A percentile compares a stretch with the other conserved stretches of the same genome.
These are phyloP conservation scores for Ilex paraguariensis DNA, from an alignment of 305 asterid genomes.

Conservation along the genomic window DNA sequence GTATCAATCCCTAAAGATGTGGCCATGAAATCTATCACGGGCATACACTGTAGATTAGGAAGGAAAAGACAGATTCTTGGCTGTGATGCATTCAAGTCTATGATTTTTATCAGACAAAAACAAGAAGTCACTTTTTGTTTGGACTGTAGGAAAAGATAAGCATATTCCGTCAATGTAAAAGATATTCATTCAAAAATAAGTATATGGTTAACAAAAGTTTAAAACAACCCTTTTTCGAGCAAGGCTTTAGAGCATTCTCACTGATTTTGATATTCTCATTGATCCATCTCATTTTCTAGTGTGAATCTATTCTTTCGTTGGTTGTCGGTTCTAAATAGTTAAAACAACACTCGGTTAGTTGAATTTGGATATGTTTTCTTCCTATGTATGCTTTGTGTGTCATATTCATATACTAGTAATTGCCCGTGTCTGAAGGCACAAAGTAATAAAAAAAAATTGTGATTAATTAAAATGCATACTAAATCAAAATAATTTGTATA, in stretches of 20 bases:
- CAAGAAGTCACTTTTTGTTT: slow-evolving; percentile 16
- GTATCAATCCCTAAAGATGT: slow-evolving; percentile 15
- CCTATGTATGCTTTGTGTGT: neutral
- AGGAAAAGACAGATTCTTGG: slow-evolving; percentile 27
- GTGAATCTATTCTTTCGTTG: neutral
- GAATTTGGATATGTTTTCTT: neutral
- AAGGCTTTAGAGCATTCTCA: neutral
- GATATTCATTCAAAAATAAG: neutral
- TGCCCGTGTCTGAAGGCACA: too few relatives aligned
- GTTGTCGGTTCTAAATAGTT: neutral
- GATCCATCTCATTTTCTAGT: neutral
- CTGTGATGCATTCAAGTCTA: slow-evolving; percentile 28
- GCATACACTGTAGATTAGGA: slow-evolving; percentile 2
- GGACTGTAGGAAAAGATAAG: neutral
- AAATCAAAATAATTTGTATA: too few relatives aligned
- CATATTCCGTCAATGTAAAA: slow-evolving; percentile 1
- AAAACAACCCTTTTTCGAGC: neutral
- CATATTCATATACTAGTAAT: too few relatives aligned
- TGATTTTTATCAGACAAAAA: slow-evolving; percentile 8
- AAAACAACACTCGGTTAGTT: neutral
- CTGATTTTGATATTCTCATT: too few relatives aligned
- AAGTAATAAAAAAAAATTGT: too few relatives aligned
- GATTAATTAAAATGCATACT: too few relatives aligned
- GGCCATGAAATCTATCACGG: slow-evolving; percentile 19
- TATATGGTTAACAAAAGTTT: neutral